Base-by-base conservation (phyloP, 768 basidiomycete genomes). In the Imleria badia region DNA sequence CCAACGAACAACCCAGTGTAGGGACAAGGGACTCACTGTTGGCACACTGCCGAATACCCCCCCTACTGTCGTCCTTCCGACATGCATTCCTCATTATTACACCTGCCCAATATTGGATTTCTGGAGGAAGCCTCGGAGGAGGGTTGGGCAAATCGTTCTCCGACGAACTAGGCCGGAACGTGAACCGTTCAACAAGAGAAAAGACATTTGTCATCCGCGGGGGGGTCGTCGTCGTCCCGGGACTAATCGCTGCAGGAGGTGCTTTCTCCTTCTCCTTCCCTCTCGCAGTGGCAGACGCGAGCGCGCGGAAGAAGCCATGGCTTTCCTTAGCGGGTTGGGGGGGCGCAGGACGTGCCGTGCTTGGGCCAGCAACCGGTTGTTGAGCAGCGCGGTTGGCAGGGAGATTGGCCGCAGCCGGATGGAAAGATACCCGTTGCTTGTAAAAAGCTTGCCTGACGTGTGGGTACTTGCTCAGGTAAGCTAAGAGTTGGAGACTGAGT, bases 1-100 rank as follows among this genome's bases (percentile, higher is more conserved):
- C 49, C 19, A 35, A 31, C 23, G 22, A 48, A 26, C 12, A 47
- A 26, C 22, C 14, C n/a, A 23, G 46, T 26, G 34, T 30, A 47
- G n/a, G 45, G 14, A 19, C 1, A 17, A 51, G 20, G 15, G 22
- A 81, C 87, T 70, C 60, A 91, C 89, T 98, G 68, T 97, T 97
- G 1, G 97, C 97, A 77, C 97, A 99, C 71, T 98, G 97, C 52
- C 97, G 74, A 58, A 98, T 94, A 12, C 97, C 97, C 48, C 94
- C 94, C 34, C 87, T 76, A 45, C 80, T 84, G 59, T 98, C 96
- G 63, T 98, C 97, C 76, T 99, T 98, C 68, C 96, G 78, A 73
- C 97, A 99, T 13, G 97, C 97, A 70, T 99, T 99, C 48, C 97
- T 82, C 97, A 98, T 99, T 66, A 98, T 97, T n/a, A 98, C 96